Conservation (phyloP, 2,329 filamentous ascomycete species). For the Diaporthe vaccinii region DNA sequence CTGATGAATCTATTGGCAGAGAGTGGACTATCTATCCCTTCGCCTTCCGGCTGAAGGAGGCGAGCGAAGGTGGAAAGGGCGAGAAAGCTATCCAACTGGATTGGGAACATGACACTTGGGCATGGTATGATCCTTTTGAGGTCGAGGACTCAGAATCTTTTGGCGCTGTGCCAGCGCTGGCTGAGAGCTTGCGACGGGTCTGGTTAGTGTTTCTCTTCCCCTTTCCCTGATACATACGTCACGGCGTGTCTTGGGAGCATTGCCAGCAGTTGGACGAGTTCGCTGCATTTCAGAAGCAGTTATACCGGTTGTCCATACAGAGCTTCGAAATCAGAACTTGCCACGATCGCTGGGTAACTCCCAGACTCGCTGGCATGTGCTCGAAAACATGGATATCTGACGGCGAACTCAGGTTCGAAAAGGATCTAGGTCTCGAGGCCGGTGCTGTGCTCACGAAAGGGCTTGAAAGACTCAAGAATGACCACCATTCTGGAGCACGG, state of each 20-base stretch:
- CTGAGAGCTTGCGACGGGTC: slow-evolving; percentile 70
- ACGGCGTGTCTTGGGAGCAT: neutral
- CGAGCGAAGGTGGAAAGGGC: slow-evolving; percentile 52
- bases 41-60: slow-evolving; percentile 64
- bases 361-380: neutral
- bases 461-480: slow-evolving; percentile 63
- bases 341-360: neutral
- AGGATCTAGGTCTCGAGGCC: slow-evolving; percentile 61
- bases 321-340: neutral
- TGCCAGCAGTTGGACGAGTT: neutral
- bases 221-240: neutral
- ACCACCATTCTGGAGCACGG: slow-evolving; percentile 71
- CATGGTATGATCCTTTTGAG: slow-evolving; percentile 67
- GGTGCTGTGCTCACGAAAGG: slow-evolving; percentile 60
- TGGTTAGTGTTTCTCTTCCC: slow-evolving; percentile 51
- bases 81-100: slow-evolving; percentile 66
- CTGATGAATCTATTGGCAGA: slow-evolving; percentile 64
- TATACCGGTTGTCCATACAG: neutral
- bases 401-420: slow-evolving; percentile 56
- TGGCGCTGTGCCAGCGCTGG: slow-evolving; percentile 68
- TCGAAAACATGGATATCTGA: neutral
- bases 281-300: neutral
- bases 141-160: slow-evolving; percentile 61
- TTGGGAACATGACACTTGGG: slow-evolving; percentile 73
- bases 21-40: slow-evolving; percentile 76